Evolutionary conservation across 2,329 filamentous ascomycete genomes (phyloP), one percentile per base, ranked within the genome.

Genomic region (Aureobasidium vineae): DNA sequence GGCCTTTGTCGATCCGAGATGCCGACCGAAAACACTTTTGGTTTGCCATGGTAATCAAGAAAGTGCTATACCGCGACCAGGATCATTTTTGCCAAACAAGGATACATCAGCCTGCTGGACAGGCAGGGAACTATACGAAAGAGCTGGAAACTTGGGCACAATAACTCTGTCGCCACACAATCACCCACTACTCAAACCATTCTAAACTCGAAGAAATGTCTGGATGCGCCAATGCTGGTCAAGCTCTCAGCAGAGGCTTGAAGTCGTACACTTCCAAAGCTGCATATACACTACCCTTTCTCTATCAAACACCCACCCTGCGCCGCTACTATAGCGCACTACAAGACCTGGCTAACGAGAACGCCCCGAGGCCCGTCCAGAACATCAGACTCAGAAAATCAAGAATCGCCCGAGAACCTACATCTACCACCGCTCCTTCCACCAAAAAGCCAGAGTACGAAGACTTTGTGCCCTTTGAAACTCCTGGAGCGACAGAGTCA

Each of bases 241-340:
- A 65, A 49, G 63, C 53, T 21, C 38, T 65, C 43, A 21, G 49
- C 19, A 65, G 49, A 36, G 38, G 49, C 45, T 45, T 65, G 38
- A 65, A 65, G 36, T 19, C 45, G 26, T 28, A 43, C 61, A 26
- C 38, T 10, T 23, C 40, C 10, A 36, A 36, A 3, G 33, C 8
- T 11, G 13, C 40, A 19, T 40, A 11, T 19, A 15, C 26, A 7
- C 36, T 66, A 4, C 53, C 64, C 16, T 66, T 66, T 7, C 43
- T 66, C 19, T 66, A 66, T 16, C 43, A 66, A 6, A 66, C 64
- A 1, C 31, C 53, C 13, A 66, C 64, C 13, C 45, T 66, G 16
- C 36, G 53, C 36, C 64, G 64, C 21, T 66, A 38, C 19, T 66
- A 66, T 26, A 60, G 54, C 36, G 64, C 53, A n/a, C n/a, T 60